Base-by-base conservation (phyloP, 176 grass and related monocot species). In the Cymbopogon citratus region DNA sequence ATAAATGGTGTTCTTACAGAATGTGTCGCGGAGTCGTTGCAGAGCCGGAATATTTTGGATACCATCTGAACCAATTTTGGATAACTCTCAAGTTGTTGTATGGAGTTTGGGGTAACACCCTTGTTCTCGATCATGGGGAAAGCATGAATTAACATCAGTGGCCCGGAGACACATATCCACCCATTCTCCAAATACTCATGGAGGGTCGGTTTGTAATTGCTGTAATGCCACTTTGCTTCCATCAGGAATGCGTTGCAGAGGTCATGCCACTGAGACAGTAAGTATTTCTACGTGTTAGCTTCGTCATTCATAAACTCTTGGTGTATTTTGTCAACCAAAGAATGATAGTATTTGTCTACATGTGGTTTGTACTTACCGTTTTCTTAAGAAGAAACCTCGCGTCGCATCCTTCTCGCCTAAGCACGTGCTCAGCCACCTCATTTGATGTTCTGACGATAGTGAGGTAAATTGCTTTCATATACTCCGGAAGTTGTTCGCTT, bases 171-270 rank as follows among this genome's bases (percentile, higher is more conserved):
- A 0, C 85, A 84, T 13, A 87, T 61, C 56, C 80, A 87, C 64
- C 84, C 89, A 27, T 84, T 91, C 5, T 84, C 75, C 56, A 91
- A 80, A 26, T 78, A 91, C 6, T 91, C 89, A 3, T 71, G 3
- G 6, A 91, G 26, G 9, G n/a, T 52, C 36, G 85, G 89, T 61
- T 12, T 80, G 43, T 56, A 29, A 28, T 63, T 80, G 14, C 45
- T 25, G 18, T 81, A 56, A 40, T 84, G 59, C 89, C 84, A 87
- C 24, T 84, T 91, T 36, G 89, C 84, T 63, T 91, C 89, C 77
- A 45, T 33, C 18, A 77, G 38, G n/a, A 76, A 84, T 10, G 75
- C 39, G 69, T 84, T 80, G 69, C 80, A 84, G 12, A 84, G 36
- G 79, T 91, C 85, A 35, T 57, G 66, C 89, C 89, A 39, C 72